A percentile compares a stretch with the other conserved stretches of the same genome.
These are phyloP conservation scores for Ganoderma lingzhi DNA, from an alignment of 1,284 basidiomycete genomes.

Conservation along the genomic window DNA sequence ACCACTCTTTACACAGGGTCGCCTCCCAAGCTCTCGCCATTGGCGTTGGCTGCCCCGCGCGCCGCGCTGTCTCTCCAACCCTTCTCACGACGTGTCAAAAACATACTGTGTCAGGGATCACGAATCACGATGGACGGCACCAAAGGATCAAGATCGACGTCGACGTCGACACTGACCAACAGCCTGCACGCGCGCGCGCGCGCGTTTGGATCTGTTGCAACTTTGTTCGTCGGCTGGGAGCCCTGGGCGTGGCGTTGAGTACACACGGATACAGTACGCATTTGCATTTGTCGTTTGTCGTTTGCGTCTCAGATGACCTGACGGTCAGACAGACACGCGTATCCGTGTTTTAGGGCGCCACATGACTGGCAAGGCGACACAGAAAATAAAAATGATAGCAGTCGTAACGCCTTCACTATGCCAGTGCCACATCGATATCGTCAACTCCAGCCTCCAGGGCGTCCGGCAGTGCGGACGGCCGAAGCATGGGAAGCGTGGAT, in stretches of 20 bases:
- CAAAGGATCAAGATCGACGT: not conserved
- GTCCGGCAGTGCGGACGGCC: not conserved
- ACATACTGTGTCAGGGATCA: not conserved
- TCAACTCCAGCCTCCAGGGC: not conserved
- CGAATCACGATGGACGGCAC: not conserved
- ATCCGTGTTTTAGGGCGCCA: not conserved
- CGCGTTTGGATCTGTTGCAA: conserved; percentile 1
- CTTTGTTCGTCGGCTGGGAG: conserved; percentile 1
- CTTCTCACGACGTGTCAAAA: not conserved
- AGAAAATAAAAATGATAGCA: not conserved
- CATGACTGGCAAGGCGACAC: not conserved
- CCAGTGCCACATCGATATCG: not conserved
- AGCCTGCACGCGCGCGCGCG: not conserved
- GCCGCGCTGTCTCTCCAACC: too few species aligned
- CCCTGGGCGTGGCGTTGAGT: not conserved
- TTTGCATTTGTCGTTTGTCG: not conserved
- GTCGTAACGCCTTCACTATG: not conserved
- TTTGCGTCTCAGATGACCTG: not conserved
- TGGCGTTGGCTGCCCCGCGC: too few species aligned
- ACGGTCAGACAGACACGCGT: too few species aligned
- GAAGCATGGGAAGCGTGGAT: not conserved
- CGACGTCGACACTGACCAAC: not conserved
- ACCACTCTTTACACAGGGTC: not conserved
- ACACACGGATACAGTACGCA: not conserved
- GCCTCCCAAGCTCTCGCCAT: not conserved